These are phyloP conservation scores for Saccharomycopsis sp. DNA, from an alignment of 805 yeast species.

Conservation along the genomic window DNA sequence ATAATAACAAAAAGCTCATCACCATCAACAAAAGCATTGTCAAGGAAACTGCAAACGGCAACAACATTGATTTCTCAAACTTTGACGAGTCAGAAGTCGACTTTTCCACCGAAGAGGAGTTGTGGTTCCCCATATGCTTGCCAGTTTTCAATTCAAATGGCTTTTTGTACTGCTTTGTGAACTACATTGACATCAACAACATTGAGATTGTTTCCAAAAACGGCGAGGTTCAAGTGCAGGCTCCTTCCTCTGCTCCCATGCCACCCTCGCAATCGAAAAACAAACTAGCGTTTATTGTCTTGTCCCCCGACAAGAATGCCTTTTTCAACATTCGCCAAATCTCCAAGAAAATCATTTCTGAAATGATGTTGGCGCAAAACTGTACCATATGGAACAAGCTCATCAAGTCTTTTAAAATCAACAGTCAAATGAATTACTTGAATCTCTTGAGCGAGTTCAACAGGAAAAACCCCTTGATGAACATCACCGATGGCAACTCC, in stretches of 20 bases:
- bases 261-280: conserved; percentile 20
- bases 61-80: conserved; percentile 4
- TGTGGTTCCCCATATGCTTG: conserved; percentile 90
- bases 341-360: conserved; percentile 41
- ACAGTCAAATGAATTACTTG: conserved; percentile 32
- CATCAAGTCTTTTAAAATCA: conserved; percentile 28
- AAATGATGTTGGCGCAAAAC: conserved; percentile 25
- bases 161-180: conserved; percentile 73
- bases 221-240: background rate
- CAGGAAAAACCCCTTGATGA: conserved; percentile 43
- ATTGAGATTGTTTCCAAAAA: conserved; percentile 18
- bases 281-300: conserved; percentile 43
- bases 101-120: conserved; percentile 45
- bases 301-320: conserved; percentile 51
- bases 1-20: conserved; percentile 8
- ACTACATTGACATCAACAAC: conserved; percentile 39
- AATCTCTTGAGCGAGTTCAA: conserved; percentile 11
- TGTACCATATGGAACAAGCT: conserved; percentile 33
- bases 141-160: conserved; percentile 88
- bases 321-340: conserved; percentile 67
- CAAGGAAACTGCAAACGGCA: background rate
- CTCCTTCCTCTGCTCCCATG: too few species aligned
- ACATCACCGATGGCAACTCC: conserved; percentile 17
- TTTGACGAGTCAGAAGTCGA: conserved; percentile 15
- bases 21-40: conserved; percentile 2